Percentiles rank a stretch among this genome's conserved stretches.
phyloP scores from a whole-genome alignment of 805 yeast species.

The Candida ascalaphidarum region DNA sequence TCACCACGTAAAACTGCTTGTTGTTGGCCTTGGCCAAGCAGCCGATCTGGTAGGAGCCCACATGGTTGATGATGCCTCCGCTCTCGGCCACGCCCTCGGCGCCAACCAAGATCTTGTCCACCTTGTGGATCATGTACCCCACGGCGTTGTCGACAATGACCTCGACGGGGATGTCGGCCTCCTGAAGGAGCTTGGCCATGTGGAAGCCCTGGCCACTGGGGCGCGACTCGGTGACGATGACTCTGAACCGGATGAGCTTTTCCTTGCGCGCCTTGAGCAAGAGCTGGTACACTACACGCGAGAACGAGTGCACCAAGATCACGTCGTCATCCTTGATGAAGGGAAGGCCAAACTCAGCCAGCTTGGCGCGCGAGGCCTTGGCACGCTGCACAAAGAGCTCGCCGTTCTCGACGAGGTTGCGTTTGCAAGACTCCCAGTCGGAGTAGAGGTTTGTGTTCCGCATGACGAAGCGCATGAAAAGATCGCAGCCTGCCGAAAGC shows the following conservation, averaged over 20 bases:
- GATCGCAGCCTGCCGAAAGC: slow-evolving; percentile 93
- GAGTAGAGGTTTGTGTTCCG: slow-evolving; percentile 80
- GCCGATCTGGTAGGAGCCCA: slow-evolving; percentile 93
- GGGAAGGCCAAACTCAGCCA: slow-evolving; percentile 80
- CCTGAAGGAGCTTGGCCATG: slow-evolving; percentile 62
- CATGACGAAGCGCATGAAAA: slow-evolving; percentile 87
- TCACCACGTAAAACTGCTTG: slow-evolving; percentile 88
- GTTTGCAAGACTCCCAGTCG: slow-evolving; percentile 92
- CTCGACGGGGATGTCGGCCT: slow-evolving; percentile 75
- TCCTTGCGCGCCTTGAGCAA: slow-evolving; percentile 67
- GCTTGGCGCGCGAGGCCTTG: slow-evolving; percentile 77
- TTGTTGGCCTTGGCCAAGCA: slow-evolving; percentile 84
- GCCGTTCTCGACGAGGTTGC: slow-evolving; percentile 87
- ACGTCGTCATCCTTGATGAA: slow-evolving; percentile 91
- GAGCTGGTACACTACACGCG: slow-evolving; percentile 81
- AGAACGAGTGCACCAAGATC: slow-evolving; percentile 81
- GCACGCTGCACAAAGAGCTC: slow-evolving; percentile 87
- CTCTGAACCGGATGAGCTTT: slow-evolving; percentile 74
- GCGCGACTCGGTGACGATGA: slow-evolving; percentile 87
- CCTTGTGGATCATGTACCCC: slow-evolving; percentile 83
- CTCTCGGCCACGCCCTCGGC: slow-evolving; percentile 99
- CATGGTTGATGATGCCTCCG: slow-evolving; percentile 94
- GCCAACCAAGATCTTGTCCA: slow-evolving; percentile 91
- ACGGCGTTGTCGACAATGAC: slow-evolving; percentile 89
- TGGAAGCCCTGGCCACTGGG: slow-evolving; percentile 70